Conservation (phyloP, 192 early-diverging fungal species). For the Backusella tarrabulga region DNA sequence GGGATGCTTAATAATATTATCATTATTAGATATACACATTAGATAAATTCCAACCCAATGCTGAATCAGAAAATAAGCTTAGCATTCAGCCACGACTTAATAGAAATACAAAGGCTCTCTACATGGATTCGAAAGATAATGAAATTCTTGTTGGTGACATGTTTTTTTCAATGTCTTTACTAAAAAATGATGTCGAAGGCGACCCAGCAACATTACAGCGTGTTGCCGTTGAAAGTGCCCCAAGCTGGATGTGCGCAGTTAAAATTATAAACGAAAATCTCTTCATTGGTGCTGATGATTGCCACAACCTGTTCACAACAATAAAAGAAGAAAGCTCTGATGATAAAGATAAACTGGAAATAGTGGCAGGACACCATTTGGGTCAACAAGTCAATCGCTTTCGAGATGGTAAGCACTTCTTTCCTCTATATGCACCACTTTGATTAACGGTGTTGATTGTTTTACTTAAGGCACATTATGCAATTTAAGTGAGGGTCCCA, state of each 20-base stretch:
- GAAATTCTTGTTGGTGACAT: conserved; percentile 81
- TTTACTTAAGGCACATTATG: background rate
- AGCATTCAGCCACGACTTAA: conserved; percentile 31
- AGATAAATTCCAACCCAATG: conserved; percentile 11
- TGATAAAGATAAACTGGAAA: conserved; percentile 36
- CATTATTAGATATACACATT: conserved; percentile 8
- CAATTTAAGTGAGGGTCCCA: conserved; percentile 57
- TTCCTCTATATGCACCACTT: background rate
- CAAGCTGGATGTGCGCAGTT: conserved; percentile 65
- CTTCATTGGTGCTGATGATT: conserved; percentile 60
- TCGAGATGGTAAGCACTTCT: conserved; percentile 54
- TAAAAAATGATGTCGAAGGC: conserved; percentile 31
- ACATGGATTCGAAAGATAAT: conserved; percentile 61
- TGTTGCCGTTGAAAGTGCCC: conserved; percentile 59
- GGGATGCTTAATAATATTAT: background rate
- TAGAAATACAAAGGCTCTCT: conserved; percentile 58
- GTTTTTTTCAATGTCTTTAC: conserved; percentile 71
- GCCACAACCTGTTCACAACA: conserved; percentile 56
- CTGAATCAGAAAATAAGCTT: conserved; percentile 4
- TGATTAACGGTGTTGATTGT: background rate
- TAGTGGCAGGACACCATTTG: conserved; percentile 71
- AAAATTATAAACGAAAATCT: conserved; percentile 58
- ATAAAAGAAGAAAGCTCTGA: conserved; percentile 40
- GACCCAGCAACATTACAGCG: conserved; percentile 43
- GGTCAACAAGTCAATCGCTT: conserved; percentile 84